These are phyloP conservation scores for Nigrospora osmanthi DNA, from an alignment of 2,329 filamentous ascomycete genomes.

Conservation along the genomic window DNA sequence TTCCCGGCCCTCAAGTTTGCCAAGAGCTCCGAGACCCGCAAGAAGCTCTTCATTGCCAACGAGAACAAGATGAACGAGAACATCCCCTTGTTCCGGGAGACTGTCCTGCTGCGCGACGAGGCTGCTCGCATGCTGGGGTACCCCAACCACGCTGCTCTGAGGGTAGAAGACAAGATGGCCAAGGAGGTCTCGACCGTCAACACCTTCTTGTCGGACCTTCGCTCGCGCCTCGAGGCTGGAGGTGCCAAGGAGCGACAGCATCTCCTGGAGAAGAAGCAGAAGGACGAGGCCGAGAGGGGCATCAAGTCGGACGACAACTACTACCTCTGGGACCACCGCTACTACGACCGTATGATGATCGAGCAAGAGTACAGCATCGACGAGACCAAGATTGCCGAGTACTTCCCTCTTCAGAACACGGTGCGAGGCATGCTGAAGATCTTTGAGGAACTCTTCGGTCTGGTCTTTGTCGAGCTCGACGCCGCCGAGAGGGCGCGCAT, in stretches of 20 bases:
- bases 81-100: slow-evolving; percentile 64
- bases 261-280: slow-evolving; percentile 67
- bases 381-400: slow-evolving; percentile 73
- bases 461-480: slow-evolving; percentile 68
- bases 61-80: slow-evolving; percentile 77
- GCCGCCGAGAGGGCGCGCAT: slow-evolving; percentile 56
- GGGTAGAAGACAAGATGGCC: slow-evolving; percentile 80
- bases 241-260: slow-evolving; percentile 63
- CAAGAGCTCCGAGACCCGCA: slow-evolving; percentile 59
- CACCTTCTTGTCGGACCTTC: slow-evolving; percentile 65
- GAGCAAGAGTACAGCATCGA: slow-evolving; percentile 76
- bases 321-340: slow-evolving; percentile 77
- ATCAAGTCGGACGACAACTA: slow-evolving; percentile 59
- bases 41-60: slow-evolving; percentile 63
- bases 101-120: slow-evolving; percentile 68
- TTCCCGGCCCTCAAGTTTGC: slow-evolving; percentile 75
- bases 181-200: slow-evolving; percentile 67
- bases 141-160: slow-evolving; percentile 66
- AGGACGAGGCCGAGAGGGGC: slow-evolving; percentile 53
- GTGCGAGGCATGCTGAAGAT: slow-evolving; percentile 74
- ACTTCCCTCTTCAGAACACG: slow-evolving; percentile 70
- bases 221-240: slow-evolving; percentile 57
- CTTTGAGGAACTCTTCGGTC: slow-evolving; percentile 74
- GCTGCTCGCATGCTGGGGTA: slow-evolving; percentile 71
- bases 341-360: slow-evolving; percentile 73